Evolutionary conservation across 805 yeast species (phyloP).

Genomic region (Debaryomyces maramus): DNA sequence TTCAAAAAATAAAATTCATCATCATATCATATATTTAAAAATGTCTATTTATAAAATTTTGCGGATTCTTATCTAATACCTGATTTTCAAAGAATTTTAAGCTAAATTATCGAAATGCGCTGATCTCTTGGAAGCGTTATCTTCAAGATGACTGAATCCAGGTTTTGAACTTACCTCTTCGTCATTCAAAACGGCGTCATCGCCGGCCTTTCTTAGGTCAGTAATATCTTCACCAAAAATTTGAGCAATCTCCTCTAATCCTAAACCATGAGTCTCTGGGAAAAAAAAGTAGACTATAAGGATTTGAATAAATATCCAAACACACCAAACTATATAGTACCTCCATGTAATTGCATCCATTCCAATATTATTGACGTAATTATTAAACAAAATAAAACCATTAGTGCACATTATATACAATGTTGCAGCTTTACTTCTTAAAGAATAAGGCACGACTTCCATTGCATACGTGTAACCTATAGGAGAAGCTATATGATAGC

Average conservation of each 20-base stretch:
- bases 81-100: too few relatives aligned
- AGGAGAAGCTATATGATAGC: conserved; percentile 33
- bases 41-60: too few relatives aligned
- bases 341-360: conserved; percentile 44
- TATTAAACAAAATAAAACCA: conserved; percentile 23
- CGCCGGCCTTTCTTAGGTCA: conserved; percentile 2
- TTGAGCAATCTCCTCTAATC: conserved; percentile 44
- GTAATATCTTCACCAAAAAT: conserved; percentile 38
- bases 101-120: too few relatives aligned
- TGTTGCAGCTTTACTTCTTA: conserved; percentile 44
- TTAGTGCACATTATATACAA: conserved; percentile 24
- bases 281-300: conserved; percentile 30
- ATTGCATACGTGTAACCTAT: conserved; percentile 46
- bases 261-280: conserved; percentile 44
- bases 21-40: too few relatives aligned
- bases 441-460: conserved; percentile 39
- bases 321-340: conserved; percentile 43
- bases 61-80: too few relatives aligned
- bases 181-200: too few relatives aligned
- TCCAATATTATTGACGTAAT: conserved; percentile 37
- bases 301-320: conserved; percentile 29
- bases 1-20: too few relatives aligned
- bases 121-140: too few relatives aligned
- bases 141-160: too few relatives aligned
- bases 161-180: too few relatives aligned